Evolutionary conservation across 495 filamentous ascomycete species (phyloP).

Genomic region (Lophiostoma macrostomum): DNA sequence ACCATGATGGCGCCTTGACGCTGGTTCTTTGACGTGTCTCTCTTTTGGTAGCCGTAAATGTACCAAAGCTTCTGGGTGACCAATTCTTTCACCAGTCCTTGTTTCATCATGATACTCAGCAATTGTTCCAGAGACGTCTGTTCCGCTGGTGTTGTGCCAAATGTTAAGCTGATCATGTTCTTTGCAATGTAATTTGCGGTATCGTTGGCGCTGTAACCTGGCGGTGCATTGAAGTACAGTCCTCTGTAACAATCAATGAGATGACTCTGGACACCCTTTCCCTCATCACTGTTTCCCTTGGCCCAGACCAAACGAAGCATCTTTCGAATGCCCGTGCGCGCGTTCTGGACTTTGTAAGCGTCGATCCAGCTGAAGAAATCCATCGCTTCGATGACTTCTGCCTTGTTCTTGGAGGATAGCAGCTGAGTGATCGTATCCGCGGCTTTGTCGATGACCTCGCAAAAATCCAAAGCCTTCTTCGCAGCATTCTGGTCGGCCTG

Average conservation of each 20-base stretch:
- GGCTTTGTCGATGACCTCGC: constrained; percentile 83
- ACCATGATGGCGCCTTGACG: constrained; percentile 92
- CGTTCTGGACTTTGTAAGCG: constrained; percentile 90
- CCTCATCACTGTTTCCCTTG: constrained; percentile 98
- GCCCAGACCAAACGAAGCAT: constrained; percentile 99
- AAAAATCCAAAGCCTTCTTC: constrained; percentile 85
- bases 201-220: constrained; percentile 81
- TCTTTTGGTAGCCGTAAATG: constrained; percentile 89
- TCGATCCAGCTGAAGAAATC: constrained; percentile 95
- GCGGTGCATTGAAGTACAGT: constrained; percentile 92
- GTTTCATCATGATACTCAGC: constrained; percentile 95
- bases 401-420: constrained; percentile 90
- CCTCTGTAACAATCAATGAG: constrained; percentile 96
- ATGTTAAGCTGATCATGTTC: constrained; percentile 98
- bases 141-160: constrained; percentile 89
- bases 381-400: constrained; percentile 97
- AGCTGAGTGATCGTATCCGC: constrained; percentile 78
- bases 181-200: constrained; percentile 92
- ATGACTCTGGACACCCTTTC: constrained; percentile 95
- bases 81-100: constrained; percentile 76
- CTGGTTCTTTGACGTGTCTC: constrained; percentile 90
- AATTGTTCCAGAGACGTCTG: constrained; percentile 93
- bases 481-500: constrained; percentile 85
- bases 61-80: constrained; percentile 95
- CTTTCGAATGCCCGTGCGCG: constrained; percentile 79